Base-by-base conservation (phyloP, 441 rosid species). In the Arabidopsis hybrid region DNA sequence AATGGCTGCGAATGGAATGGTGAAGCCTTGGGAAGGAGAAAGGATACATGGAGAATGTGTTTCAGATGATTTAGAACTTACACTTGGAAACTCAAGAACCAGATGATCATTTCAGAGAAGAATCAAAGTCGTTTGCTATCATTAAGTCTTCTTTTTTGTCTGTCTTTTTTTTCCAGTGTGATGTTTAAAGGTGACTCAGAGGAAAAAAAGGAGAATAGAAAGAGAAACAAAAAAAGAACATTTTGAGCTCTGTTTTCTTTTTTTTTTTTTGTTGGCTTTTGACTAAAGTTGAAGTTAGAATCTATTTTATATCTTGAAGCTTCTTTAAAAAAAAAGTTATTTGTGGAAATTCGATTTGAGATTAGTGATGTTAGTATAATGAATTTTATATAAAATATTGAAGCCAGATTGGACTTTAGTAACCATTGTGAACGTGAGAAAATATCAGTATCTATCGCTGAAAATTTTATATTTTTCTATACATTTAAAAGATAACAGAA, bases 21-120 rank as follows among this genome's bases (percentile, higher is more conserved):
- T 89, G 69, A 89, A 87, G 69, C 85, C 94, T 6, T 89, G 94
- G 91, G 91, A 87, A 83, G 94, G 94, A 60, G 94, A 89, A 83
- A 85, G 89, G 71, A 87, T 89, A 45, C 94, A 89, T 4, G 94
- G 86, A 67, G 94, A 83, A 72, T 74, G 90, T 58, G 90, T 85
- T 66, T 83, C 91, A 6, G 90, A 89, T 83, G 94, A 89, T 76
- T 81, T 89, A 16, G 94, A 87, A 74, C 94, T 89, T 69, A 89
- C 94, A 57, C 94, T 89, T 69, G 94, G 94, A 67, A 82, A 86
- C 80, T 85, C 93, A 62, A 88, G 76, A 64, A 90, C 93, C 67
- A 89, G 91, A 93, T 91, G 81, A 84, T 60, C 39, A 14, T 52
- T 49, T 60, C 43, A 11, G 43, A 53, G 58, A 71, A 58, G 71